Evolutionary conservation across 306 rosid species (phyloP), one percentile per base, ranked within the genome.

Genomic region (Cicer bijugum): DNA sequence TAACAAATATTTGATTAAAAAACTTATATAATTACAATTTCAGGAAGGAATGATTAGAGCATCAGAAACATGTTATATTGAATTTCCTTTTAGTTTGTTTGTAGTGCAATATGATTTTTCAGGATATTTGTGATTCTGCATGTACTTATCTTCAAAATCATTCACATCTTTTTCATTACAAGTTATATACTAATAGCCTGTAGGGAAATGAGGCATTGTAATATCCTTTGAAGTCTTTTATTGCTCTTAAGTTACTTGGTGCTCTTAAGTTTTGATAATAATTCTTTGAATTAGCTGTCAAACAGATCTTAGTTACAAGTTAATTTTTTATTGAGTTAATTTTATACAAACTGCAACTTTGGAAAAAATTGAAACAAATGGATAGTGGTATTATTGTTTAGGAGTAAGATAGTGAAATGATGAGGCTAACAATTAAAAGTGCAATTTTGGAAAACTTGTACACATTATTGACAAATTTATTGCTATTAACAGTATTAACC

Each of bases 31-130:
- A 61, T 45, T 66, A 17, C 20, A 15, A 67, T 62, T 16, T 70
- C 50, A 66, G 46, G 51, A 44, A 4, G 70, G 48, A 69, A 69
- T 23, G 48, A 35, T 71, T 37, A 17, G 64, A 23, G 28, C 45
- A 45, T 37, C 9, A 59, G 64, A 47, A 59, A 48, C 61, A 4
- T 71, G 50, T 43, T 69, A 59, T 69, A 38, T 74, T 55, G 6
- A 63, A 17, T 62, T 8, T 71, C 47, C 61, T 50, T 14, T 48
- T 23, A 19, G 33, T 51, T 47, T 15, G n/a, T 69, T 65, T 65
- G 8, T 9, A 12, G 72, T 48, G 8, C 63, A 35, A 43, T 56
- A 8, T 71, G 46, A 50, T 78, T 52, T 48, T 5, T 38, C 58
- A 9, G 73, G 16, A 20, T 17, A 69, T 33, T 63, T 37, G 69